Conservation (phyloP, 495 filamentous ascomycete species). For the Darksidea phi region DNA sequence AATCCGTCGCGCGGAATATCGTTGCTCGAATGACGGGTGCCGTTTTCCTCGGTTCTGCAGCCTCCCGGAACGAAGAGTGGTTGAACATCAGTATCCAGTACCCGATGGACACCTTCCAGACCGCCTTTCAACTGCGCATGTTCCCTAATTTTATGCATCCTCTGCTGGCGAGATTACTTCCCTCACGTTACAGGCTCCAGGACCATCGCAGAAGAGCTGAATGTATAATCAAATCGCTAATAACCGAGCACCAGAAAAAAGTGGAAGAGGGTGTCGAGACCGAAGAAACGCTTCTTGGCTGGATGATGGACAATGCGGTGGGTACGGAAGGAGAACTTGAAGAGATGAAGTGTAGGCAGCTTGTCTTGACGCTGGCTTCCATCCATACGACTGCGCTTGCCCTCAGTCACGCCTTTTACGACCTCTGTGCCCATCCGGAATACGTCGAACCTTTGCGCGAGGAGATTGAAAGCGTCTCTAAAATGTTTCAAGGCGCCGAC, state of each 20-base stretch:
- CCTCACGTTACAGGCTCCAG: conserved; percentile 1
- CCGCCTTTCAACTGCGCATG: conserved; percentile 8
- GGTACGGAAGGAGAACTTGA: neutral
- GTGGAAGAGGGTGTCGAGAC: neutral
- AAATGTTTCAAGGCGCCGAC: conserved; percentile 37
- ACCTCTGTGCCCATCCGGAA: conserved; percentile 50
- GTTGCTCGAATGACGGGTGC: conserved; percentile 1
- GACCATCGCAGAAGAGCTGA: neutral
- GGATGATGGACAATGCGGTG: conserved; percentile 11
- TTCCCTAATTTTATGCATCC: conserved; percentile 14
- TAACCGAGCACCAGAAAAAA: neutral
- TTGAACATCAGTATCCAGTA: conserved; percentile 6
- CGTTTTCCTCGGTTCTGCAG: conserved; percentile 11
- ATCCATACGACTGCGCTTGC: conserved; percentile 1
- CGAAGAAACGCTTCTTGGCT: conserved; percentile 1
- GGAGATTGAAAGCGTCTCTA: conserved; percentile 49
- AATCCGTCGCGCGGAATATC: conserved; percentile 5
- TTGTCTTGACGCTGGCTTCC: conserved; percentile 5
- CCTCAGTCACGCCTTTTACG: conserved; percentile 35
- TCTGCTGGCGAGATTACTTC: neutral
- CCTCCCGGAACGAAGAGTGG: conserved; percentile 7
- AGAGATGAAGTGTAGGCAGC: neutral
- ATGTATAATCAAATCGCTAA: neutral
- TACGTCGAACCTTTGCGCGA: conserved; percentile 50
- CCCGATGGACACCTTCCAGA: conserved; percentile 8